Evolutionary conservation across 73 alveolate genomes (phyloP).

Genomic region (Stentor coeruleus): DNA sequence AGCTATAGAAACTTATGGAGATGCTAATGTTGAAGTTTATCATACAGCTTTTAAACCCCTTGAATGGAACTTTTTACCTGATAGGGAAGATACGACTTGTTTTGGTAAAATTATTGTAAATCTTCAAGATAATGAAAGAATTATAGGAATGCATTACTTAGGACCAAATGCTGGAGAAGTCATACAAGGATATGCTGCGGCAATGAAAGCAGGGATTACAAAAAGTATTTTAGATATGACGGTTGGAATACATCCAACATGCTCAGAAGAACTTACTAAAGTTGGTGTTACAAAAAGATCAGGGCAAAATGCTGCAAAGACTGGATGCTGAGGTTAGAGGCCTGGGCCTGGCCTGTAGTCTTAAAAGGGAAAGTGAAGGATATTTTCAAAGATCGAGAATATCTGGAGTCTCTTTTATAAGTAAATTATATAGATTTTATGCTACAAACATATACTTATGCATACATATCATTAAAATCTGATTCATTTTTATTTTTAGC

Average conservation of each 20-base stretch:
- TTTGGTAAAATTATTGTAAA: constrained; percentile 80
- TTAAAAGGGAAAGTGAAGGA: neutral
- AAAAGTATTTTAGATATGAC: constrained; percentile 81
- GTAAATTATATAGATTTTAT: no score
- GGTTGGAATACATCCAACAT: constrained; percentile 98
- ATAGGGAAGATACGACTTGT: constrained; percentile 69
- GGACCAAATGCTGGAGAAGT: constrained; percentile 99
- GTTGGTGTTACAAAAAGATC: constrained; percentile 55
- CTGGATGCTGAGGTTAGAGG: constrained; percentile 89
- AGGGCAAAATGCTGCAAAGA: constrained; percentile 67
- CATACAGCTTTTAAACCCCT: constrained; percentile 90
- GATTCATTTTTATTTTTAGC: no score
- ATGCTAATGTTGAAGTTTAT: constrained; percentile 71
- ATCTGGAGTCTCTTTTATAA: neutral
- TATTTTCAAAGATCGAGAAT: neutral
- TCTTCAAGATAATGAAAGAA: constrained; percentile 67
- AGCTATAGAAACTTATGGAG: constrained; percentile 81
- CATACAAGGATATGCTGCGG: constrained; percentile 97
- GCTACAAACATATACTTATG: no score
- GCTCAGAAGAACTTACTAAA: constrained; percentile 90
- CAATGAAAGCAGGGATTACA: constrained; percentile 95
- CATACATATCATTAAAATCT: no score
- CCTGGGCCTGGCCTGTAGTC: neutral
- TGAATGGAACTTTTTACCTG: constrained; percentile 85
- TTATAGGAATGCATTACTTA: constrained; percentile 94